Evolutionary conservation across 2,329 filamentous ascomycete genomes (phyloP), one percentile per base, ranked within the genome.

Genomic region (Apiospora koreana): DNA sequence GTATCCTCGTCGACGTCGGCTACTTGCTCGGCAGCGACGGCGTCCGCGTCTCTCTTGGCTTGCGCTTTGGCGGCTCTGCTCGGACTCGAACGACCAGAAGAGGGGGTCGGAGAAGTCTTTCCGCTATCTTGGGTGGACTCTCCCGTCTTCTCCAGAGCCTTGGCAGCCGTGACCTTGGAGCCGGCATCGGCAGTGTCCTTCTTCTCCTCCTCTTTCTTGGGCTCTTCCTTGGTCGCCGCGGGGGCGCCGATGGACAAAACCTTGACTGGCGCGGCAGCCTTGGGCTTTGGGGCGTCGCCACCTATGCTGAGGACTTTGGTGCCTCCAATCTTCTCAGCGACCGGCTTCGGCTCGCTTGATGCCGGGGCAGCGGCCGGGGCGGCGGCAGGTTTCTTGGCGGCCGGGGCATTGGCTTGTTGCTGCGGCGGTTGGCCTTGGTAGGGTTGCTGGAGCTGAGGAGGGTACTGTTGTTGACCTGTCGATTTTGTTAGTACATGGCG

Each of bases 111-210:
- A 1, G 94, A 96, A 3, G 92, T 92, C 79, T 90, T 93, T 69
- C 94, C 94, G 76, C 89, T 88, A 67, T 84, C 80, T 64, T 77
- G 75, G 25, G 88, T 84, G 69, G 89, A 86, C 79, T 95, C 92
- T 69, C 94, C 93, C 0, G 93, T 92, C 87, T 97, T 97, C 78
- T 97, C 94, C 73, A 98, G 94, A 12, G 95, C 95, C 83, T 98
- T 98, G 67, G 90, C 86, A 5, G 95, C 95, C 1, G 92, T 86
- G n/a, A 93, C 91, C 83, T 98, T 98, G 72, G 94, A 87, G 41
- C 94, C 93, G 38, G 92, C 83, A 62, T 85, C 85, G 67, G 83
- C 79, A 25, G 79, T 73, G 23, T 73, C 78, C 68, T 83, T 81
- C 62, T 76, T 73, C 18, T 74, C 69, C 79, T 83, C 81, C 42